Evolutionary conservation across 768 basidiomycete genomes (phyloP).

Genomic region (Russula abietina): DNA sequence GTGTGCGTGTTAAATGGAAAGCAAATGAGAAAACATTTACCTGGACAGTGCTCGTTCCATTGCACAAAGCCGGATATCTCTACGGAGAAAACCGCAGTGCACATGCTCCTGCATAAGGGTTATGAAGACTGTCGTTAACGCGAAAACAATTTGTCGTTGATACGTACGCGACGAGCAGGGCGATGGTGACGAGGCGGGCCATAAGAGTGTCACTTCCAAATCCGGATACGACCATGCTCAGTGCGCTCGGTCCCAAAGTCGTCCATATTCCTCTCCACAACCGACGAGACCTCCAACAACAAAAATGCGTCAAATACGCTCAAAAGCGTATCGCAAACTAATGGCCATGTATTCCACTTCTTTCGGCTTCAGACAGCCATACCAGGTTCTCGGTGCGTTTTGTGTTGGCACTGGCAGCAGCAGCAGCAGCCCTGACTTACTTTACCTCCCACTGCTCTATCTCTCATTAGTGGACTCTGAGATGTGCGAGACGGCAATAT

Average conservation of each 20-base stretch:
- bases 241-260: no score
- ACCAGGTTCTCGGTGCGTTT: slow-evolving; percentile 76
- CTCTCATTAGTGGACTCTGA: slow-evolving; percentile 67
- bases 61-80: slow-evolving; percentile 58
- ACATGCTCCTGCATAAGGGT: slow-evolving; percentile 5
- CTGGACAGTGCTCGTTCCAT: slow-evolving; percentile 67
- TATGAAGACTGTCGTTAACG: background rate
- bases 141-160: background rate
- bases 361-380: slow-evolving; percentile 90
- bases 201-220: slow-evolving; percentile 10
- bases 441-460: background rate
- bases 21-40: slow-evolving; percentile 36
- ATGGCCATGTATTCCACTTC: slow-evolving; percentile 85
- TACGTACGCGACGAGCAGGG: slow-evolving; percentile 14
- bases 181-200: slow-evolving; percentile 13
- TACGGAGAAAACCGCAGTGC: slow-evolving; percentile 33
- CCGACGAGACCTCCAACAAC: no score
- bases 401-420: no score
- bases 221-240: no score
- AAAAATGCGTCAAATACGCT: slow-evolving; percentile 88
- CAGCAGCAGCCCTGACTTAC: background rate
- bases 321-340: slow-evolving; percentile 89
- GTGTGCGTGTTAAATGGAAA: no score
- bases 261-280: no score
- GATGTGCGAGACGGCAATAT: slow-evolving; percentile 64